Evolutionary conservation across 345 rosid genomes (phyloP).

Genomic region (Nasturtium officinale): DNA sequence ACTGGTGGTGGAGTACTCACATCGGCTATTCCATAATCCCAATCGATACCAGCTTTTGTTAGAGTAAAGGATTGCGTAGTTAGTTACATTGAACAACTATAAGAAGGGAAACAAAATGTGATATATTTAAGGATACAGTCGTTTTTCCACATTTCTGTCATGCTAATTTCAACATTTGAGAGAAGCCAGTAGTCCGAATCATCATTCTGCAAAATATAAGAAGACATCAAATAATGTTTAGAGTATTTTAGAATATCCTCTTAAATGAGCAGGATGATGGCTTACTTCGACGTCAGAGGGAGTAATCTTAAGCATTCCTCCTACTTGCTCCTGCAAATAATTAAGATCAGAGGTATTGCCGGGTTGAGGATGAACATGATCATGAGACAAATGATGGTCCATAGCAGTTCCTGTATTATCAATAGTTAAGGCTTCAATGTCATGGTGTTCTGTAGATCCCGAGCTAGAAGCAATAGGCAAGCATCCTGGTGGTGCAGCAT

Average conservation of each 20-base stretch:
- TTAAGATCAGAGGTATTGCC: slow-evolving; percentile 54
- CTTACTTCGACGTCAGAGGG: slow-evolving; percentile 88
- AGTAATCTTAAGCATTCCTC: slow-evolving; percentile 88
- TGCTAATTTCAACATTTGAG: slow-evolving; percentile 79
- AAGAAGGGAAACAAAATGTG: slow-evolving; percentile 5
- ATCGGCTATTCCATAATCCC: slow-evolving; percentile 75
- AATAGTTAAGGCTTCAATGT: slow-evolving; percentile 42
- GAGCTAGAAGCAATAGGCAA: slow-evolving; percentile 63
- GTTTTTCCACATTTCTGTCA: slow-evolving; percentile 91
- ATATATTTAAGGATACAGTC: slow-evolving; percentile 73
- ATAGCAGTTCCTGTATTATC: slow-evolving; percentile 48
- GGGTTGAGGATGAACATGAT: slow-evolving; percentile 36
- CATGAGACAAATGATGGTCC: slow-evolving; percentile 51
- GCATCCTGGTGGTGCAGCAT: slow-evolving; percentile 51
- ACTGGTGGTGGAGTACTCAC: slow-evolving; percentile 56
- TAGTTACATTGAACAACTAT: not conserved
- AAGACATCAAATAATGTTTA: not conserved
- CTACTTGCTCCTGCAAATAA: slow-evolving; percentile 70
- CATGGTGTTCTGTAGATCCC: slow-evolving; percentile 63
- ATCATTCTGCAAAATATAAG: slow-evolving; percentile 61
- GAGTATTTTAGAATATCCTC: not conserved
- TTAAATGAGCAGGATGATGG: slow-evolving; percentile 25
- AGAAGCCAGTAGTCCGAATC: slow-evolving; percentile 86
- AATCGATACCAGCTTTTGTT: slow-evolving; percentile 61
- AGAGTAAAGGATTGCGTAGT: slow-evolving; percentile 52